Base-by-base conservation (phyloP, 495 filamentous ascomycete species). In the Annulohypoxylon moriforme region DNA sequence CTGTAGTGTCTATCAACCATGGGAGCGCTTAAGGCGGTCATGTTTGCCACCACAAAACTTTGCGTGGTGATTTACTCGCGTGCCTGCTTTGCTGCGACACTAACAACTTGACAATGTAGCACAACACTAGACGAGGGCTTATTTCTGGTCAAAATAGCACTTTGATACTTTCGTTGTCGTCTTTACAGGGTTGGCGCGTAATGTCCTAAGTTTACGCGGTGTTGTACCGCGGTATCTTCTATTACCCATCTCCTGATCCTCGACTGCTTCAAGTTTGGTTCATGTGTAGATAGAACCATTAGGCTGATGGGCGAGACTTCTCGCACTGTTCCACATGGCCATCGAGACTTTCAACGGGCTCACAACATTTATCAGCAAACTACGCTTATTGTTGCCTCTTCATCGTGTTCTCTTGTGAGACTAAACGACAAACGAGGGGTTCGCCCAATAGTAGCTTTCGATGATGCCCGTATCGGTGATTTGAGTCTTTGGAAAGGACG, bases 31-130 rank as follows among this genome's bases (percentile, higher is more conserved):
- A 72, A 73, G 44, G 68, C 67, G 60, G 76, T 74, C 53, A 33
- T 75, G 38, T 79, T 80, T 69, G 78, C 74, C 46, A 69, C 63
- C 16, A 62, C 69, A 9, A 76, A 66, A 62, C 38, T 76, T 46
- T 73, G 58, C 67, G 73, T 72, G 42, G 60, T 61, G 29, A 68
- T 65, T 16, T 67, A 56, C 63, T 63, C 68, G 42, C 67, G 72
- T 73, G 64, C 64, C 60, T 74, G 70, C 67, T 73, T 77, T 42
- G 65, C 71, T 50, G 57, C 33, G 60, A 40, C 68, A 25, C 40
- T 60, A 56, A 64, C 64, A 61, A 75, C 71, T 71, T 58, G 68
- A 33, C 69, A 72, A 38, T 68, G 75, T 59, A 29, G 46, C 44
- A 65, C 67, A 56, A 36, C 65, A 60, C 49, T 31, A 68, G 69